These are phyloP conservation scores for Tagetes patula DNA, from an alignment of 129 eudicot genomes.

Conservation along the genomic window DNA sequence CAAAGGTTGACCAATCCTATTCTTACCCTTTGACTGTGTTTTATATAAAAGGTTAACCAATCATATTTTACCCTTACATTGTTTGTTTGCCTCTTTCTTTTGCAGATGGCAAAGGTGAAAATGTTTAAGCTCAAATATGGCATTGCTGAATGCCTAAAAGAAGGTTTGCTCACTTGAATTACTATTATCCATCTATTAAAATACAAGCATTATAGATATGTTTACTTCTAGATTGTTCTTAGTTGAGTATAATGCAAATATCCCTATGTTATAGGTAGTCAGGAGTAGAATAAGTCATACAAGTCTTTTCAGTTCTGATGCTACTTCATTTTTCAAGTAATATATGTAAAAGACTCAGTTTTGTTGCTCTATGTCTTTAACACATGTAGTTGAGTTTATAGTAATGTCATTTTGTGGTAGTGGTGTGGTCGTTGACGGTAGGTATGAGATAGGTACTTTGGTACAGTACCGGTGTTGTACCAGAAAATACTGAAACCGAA, in stretches of 20 bases:
- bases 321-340: slow-evolving; percentile 13
- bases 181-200: slow-evolving; percentile 20
- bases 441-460: no score
- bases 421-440: background rate
- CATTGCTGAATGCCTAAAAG: slow-evolving; percentile 59
- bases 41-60: background rate
- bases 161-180: slow-evolving; percentile 48
- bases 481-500: no score
- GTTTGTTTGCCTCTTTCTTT: slow-evolving; percentile 14
- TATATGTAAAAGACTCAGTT: slow-evolving; percentile 21
- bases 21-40: background rate
- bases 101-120: slow-evolving; percentile 76
- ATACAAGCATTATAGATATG: background rate
- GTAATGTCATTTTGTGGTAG: background rate
- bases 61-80: background rate
- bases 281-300: slow-evolving; percentile 10
- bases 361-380: background rate
- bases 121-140: slow-evolving; percentile 60
- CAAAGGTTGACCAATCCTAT: background rate
- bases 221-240: slow-evolving; percentile 12
- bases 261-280: slow-evolving; percentile 20
- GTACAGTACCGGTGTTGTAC: no score
- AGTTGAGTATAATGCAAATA: slow-evolving; percentile 11
- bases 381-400: background rate
- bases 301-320: background rate